Evolutionary conservation across 2,329 filamentous ascomycete species (phyloP).

Genomic region (Thielaviopsis cerberus): DNA sequence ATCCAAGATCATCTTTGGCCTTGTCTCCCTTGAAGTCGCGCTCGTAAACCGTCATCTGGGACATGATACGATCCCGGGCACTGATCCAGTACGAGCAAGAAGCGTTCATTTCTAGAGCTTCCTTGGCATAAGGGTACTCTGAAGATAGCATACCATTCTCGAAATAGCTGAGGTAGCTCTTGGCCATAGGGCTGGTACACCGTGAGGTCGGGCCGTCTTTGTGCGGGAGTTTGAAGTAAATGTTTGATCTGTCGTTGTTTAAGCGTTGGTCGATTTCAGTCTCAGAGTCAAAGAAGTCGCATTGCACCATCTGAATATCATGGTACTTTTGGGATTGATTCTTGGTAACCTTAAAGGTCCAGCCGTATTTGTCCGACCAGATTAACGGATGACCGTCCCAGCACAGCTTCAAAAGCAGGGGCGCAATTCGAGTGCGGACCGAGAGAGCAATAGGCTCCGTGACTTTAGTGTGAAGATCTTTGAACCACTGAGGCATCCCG

Average conservation of each 20-base stretch:
- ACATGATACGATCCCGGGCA: constrained; percentile 76
- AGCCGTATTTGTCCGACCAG: constrained; percentile 86
- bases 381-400: constrained; percentile 83
- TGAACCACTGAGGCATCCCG: constrained; percentile 92
- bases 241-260: constrained; percentile 43
- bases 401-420: constrained; percentile 60
- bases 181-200: constrained; percentile 75
- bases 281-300: constrained; percentile 46
- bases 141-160: constrained; percentile 77
- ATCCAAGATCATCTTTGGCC: constrained; percentile 32
- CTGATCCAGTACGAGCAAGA: constrained; percentile 99
- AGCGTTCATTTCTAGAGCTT: constrained; percentile 94
- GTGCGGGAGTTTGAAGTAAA: constrained; percentile 87
- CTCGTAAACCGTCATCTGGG: constrained; percentile 87
- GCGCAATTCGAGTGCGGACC: constrained; percentile 73
- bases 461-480: constrained; percentile 59
- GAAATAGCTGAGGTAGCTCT: constrained; percentile 78
- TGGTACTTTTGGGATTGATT: constrained; percentile 45
- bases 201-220: constrained; percentile 79
- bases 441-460: constrained; percentile 55
- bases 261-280: constrained; percentile 44
- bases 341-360: constrained; percentile 66
- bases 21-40: constrained; percentile 28
- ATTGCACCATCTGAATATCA: constrained; percentile 51
- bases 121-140: constrained; percentile 76